Conservation (phyloP, 139 green algal species). For the Micromonas commoda region DNA sequence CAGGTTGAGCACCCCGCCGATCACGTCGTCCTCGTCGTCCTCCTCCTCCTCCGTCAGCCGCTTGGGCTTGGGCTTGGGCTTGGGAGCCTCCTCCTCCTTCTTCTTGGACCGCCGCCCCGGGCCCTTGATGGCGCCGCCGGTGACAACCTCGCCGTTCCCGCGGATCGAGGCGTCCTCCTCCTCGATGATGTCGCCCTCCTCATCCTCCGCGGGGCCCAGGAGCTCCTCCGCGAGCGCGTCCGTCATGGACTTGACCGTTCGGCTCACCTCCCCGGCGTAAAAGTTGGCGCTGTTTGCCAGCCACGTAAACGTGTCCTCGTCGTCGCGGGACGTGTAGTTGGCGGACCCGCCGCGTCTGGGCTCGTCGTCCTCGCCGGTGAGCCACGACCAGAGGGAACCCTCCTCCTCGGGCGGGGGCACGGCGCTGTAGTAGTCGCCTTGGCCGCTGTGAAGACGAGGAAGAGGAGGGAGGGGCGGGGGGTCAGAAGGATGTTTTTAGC, state of each 20-base stretch:
- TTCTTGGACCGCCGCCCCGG: not conserved
- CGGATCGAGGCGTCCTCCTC: not conserved
- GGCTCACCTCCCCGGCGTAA: not conserved
- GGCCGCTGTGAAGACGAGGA: not conserved
- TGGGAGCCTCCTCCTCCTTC: constrained; percentile 3
- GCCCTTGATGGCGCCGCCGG: not conserved
- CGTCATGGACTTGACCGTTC: constrained; percentile 1
- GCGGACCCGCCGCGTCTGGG: not conserved
- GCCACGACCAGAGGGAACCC: constrained; percentile 8
- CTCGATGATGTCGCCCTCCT: constrained; percentile 4
- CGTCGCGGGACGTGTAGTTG: not conserved
- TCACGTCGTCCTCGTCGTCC: constrained; percentile 18
- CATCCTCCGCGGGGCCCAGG: constrained; percentile 14
- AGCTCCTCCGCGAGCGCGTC: constrained; percentile 25
- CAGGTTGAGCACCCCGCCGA: constrained; percentile 14
- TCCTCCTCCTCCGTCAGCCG: constrained; percentile 8
- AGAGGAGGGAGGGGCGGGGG: not conserved
- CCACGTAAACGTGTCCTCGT: constrained; percentile 21
- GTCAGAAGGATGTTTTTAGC: too few relatives aligned
- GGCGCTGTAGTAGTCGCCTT: not conserved
- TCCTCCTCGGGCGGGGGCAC: not conserved
- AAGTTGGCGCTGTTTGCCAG: constrained; percentile 2
- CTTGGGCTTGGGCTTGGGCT: constrained; percentile 13
- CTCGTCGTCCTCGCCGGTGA: not conserved
- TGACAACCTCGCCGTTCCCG: not conserved